Evolutionary conservation across 2,329 filamentous ascomycete species (phyloP).

Genomic region (Nothomitra cinnamomea): DNA sequence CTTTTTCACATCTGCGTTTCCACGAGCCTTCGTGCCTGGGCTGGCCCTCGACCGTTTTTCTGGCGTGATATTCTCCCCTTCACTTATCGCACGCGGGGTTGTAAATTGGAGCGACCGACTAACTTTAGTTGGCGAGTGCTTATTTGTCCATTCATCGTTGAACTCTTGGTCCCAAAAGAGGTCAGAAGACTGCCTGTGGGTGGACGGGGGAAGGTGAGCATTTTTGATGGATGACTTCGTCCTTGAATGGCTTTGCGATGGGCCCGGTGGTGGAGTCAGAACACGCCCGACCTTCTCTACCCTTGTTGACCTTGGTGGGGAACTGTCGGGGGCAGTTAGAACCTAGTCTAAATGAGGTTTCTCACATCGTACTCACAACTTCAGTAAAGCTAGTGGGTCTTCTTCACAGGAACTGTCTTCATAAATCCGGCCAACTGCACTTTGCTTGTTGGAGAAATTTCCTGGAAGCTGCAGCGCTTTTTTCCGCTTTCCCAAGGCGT

Average conservation of each 20-base stretch:
- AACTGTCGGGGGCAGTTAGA: not conserved
- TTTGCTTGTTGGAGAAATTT: not conserved
- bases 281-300: not conserved
- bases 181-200: conserved; percentile 36
- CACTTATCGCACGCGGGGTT: not conserved
- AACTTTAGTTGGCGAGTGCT: conserved; percentile 32
- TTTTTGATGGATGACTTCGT: not conserved
- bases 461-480: not conserved
- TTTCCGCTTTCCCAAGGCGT: too few species aligned
- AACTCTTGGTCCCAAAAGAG: conserved; percentile 34
- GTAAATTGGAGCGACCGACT: not conserved
- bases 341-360: not conserved
- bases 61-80: not conserved
- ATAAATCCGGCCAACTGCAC: not conserved
- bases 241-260: not conserved
- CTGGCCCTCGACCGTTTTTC: conserved; percentile 3
- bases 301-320: not conserved
- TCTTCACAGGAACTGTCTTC: not conserved
- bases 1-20: conserved; percentile 32
- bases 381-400: not conserved
- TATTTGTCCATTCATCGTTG: conserved; percentile 46
- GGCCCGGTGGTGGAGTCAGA: not conserved
- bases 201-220: conserved; percentile 32
- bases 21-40: conserved; percentile 19
- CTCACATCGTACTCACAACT: not conserved